Base-by-base conservation (phyloP, 2,329 filamentous ascomycete genomes). In the Colletotrichum nymphaeae region DNA sequence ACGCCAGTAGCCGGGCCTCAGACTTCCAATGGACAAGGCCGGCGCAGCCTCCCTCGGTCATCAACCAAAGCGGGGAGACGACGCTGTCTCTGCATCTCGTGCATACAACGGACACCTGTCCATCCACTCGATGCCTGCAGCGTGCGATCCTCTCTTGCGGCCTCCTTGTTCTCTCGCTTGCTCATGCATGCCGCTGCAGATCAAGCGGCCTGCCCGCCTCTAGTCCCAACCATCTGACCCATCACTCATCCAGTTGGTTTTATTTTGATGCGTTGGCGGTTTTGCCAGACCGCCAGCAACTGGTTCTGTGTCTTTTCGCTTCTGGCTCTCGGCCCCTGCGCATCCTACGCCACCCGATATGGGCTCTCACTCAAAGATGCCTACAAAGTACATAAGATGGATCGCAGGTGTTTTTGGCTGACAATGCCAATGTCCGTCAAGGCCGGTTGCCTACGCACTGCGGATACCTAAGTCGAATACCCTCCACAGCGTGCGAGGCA, bases 201-300 rank as follows among this genome's bases (percentile, higher is more conserved):
- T 73, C 66, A 64, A 65, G 66, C 59, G 59, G 56, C 52, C 42
- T 73, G 70, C 67, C 67, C 28, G 67, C 57, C 53, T 68, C 37
- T 55, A 60, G 60, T 42, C 53, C 67, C 70, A 70, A 52, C 69
- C 69, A 30, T 72, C n/a, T 24, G 32, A 32, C 26, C 22, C 35
- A 53, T 56, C 67, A 46, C 37, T 16, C 35, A 26, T 14, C 32
- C 56, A 35, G 16, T 30, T 66, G 26, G 59, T 67, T 46, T 35
- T 52, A 28, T 56, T 53, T 65, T 73, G 70, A 73, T 71, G 70
- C 66, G 67, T 49, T 60, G 70, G 70, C 60, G 16, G n/a, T 63
- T 28, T 57, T 35, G 42, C 19, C 42, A 49, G 42, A 24, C 26
- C 42, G 56, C 56, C 49, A 26, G 28, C 28, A 35, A 30, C 42